Base-by-base conservation (phyloP, 257 asterid genomes). In the Vinca minor region DNA sequence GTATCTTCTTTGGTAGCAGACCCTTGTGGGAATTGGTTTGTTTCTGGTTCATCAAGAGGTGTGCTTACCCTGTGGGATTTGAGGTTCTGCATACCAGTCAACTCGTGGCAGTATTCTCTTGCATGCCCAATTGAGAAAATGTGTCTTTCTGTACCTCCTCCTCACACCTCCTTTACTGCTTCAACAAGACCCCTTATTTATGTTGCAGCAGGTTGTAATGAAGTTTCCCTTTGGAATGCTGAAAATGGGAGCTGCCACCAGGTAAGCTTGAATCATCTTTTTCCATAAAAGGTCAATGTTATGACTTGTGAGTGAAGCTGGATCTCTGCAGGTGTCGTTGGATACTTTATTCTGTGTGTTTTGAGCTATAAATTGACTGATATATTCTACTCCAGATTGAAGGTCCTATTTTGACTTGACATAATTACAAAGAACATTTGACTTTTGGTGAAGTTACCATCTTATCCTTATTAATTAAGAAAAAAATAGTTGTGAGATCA, bases 241-340 rank as follows among this genome's bases (percentile, higher is more conserved):
- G 99, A 93, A 83, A 86, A 85, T 62, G 96, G 96, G 48, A 89
- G 99, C 87, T 86, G 99, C 78, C 99, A 93, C 77, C 97, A 93
- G 99, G 97, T 89, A 79, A 38, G 13, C 62, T 65, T 45, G 58
- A 57, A 57, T 61, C 18, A 25, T 58, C 54, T 72, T 65, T 28
- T 31, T n/a, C n/a, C 38, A 10, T 10, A 52, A 25, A 29, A 42
- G 17, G 18, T 36, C 34, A 60, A 47, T 14, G 38, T 15, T 18
- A 26, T 59, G 18, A n/a, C n/a, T n/a, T n/a, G n/a, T n/a, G n/a
- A n/a, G n/a, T n/a, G n/a, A n/a, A n/a, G n/a, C n/a, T n/a, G n/a
- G n/a, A n/a, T n/a, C n/a, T n/a, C n/a, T n/a, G n/a, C n/a, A n/a
- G n/a, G n/a, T n/a, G n/a, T n/a, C n/a, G n/a, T n/a, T n/a, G n/a